Base-by-base conservation (phyloP, 306 rosid species). In the Acacia confusa region DNA sequence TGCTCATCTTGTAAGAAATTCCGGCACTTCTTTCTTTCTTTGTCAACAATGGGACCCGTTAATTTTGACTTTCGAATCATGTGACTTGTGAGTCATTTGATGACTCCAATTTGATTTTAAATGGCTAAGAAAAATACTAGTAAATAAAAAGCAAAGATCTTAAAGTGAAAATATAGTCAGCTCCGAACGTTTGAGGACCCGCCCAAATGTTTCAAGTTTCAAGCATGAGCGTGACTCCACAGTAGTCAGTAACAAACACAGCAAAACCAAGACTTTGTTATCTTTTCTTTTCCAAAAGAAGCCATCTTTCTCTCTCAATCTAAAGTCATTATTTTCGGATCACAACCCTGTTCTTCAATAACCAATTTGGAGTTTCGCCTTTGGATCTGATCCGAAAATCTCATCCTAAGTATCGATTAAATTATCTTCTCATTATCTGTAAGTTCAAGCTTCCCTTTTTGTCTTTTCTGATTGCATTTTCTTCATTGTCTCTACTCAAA, bases 341-440 rank as follows among this genome's bases (percentile, higher is more conserved):
- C 61, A 58, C 66, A 30, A 6, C 74, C 73, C 69, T 27, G 34
- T 52, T 80, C 85, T 84, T 87, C 87, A 85, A 79, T 72, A 84
- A 68, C 74, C 72, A 71, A 79, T 65, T 79, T 82, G 72, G 50
- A 81, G 57, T 72, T 25, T 75, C 81, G 28, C 70, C 72, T 72
- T 79, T 72, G 81, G 84, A 50, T 90, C 85, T 86, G 92, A 90
- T 90, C 91, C 87, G 50, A 78, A 84, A 90, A 81, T 90, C 93
- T 75, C 81, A 75, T 34, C 53, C 78, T 58, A 68, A 85, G 41
- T 52, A 40, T 58, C 81, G 72, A 78, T 74, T 74, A 16, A 36
- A 60, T 82, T 74, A 72, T 82, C 68, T 79, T 78, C 84, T 76
- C 77, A 65, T 92, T 84, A 82, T 90, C 89, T 82, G 97, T 93